Base-by-base conservation (phyloP, 176 grass and related monocot genomes). In the Raddia distichophylla region DNA sequence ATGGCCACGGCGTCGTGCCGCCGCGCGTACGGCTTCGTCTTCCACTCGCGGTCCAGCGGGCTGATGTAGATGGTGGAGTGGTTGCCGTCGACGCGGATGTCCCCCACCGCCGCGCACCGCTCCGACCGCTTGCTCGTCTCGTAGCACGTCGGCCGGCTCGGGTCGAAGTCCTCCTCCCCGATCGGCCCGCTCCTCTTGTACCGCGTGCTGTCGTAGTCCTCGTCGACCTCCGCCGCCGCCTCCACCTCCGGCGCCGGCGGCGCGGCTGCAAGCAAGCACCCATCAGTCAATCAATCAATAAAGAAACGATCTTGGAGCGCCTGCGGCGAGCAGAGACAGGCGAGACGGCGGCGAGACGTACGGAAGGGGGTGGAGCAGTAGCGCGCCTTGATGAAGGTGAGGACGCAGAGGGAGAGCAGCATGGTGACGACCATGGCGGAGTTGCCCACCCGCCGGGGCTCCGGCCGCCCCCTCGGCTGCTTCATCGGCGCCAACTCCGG, bases 11-110 rank as follows among this genome's bases (percentile, higher is more conserved):
- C 5, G 86, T 98, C 92, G 86, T 94, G 92, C 3, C 42, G 91
- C 0, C 95, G 80, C 55, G 90, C 88, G 88, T 98, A 94, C 5
- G 95, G 95, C 47, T 91, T 98, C 32, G 89, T 93, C 7, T 58
- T 73, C 95, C 90, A 93, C 37, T 87, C 88, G 5, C 64, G 83
- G 14, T 42, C n/a, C 0, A 87, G 72, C 43, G 88, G 92, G 72
- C 34, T 73, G 61, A 94, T 83, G 88, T 93, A 93, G 76, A 98
- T 89, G 34, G 14, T 64, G 60, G 87, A 89, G 67, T 83, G 75
- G 69, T 91, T 89, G 43, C 90, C 95, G 47, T 89, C 78, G 2
- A 98, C 88, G 0, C 88, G 76, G 60, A 94, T 69, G 83, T 98
- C 95, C 0, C 95, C 89, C 48, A 78, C 69, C 2, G 89, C 89